phyloP scores from a whole-genome alignment of 2,329 filamentous ascomycete species.

The Stenocarpella maydis region DNA sequence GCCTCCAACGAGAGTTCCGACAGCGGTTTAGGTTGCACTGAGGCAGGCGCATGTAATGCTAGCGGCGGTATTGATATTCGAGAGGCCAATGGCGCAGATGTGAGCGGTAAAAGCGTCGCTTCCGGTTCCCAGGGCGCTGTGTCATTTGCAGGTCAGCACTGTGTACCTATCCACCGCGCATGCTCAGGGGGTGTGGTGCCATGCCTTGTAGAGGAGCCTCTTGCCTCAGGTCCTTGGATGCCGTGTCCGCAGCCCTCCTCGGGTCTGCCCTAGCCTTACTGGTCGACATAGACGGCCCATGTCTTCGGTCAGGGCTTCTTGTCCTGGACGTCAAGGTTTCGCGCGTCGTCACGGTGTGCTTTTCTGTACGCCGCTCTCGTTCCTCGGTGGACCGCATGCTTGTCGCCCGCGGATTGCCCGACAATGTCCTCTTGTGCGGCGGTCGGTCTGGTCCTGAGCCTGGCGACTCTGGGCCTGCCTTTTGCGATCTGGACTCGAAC shows the following conservation, averaged over 20 bases:
- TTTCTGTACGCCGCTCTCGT: conserved; percentile 66
- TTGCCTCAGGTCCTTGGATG: conserved; percentile 53
- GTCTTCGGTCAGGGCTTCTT: conserved; percentile 63
- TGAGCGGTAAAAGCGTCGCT: conserved; percentile 74
- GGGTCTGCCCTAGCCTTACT: conserved; percentile 49
- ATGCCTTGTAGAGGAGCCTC: conserved; percentile 61
- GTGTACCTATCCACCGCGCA: not conserved
- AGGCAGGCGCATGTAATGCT: conserved; percentile 75
- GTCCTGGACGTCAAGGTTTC: conserved; percentile 69
- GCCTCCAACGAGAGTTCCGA: conserved; percentile 77
- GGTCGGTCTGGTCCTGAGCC: conserved; percentile 28
- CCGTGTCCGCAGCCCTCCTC: conserved; percentile 54
- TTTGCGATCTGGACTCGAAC: conserved; percentile 46
- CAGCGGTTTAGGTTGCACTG: conserved; percentile 73
- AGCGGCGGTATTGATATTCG: conserved; percentile 67
- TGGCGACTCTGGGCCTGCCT: conserved; percentile 38
- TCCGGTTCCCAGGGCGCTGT: conserved; percentile 78
- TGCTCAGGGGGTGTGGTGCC: conserved; percentile 37
- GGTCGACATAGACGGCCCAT: conserved; percentile 45
- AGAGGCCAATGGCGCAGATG: conserved; percentile 75
- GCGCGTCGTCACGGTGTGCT: conserved; percentile 64
- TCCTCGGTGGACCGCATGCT: conserved; percentile 59
- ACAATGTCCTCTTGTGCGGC: conserved; percentile 65
- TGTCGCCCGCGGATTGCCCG: conserved; percentile 61
- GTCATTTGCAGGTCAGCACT: conserved; percentile 41